Percentiles rank a stretch among this genome's conserved stretches.
These are phyloP conservation scores for Amoebophrya sp. DNA, from an alignment of 169 alveolate genomes.

Conservation along the genomic window DNA sequence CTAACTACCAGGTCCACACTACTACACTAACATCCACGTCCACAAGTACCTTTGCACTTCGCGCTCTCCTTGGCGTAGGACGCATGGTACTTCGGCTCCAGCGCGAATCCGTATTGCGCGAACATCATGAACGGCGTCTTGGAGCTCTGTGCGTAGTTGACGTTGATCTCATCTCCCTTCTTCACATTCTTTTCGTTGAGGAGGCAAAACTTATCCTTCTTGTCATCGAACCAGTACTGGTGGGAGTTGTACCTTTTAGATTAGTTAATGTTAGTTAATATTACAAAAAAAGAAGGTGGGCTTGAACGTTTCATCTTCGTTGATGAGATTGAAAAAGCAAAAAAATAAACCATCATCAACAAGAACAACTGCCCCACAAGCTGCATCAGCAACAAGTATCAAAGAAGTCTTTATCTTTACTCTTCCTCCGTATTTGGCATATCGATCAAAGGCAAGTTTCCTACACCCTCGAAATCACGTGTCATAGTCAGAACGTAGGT, in stretches of 20 bases:
- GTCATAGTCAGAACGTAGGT: constrained; percentile 7
- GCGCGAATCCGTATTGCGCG: constrained; percentile 22
- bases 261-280: no score
- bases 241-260: constrained; percentile 21
- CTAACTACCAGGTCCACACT: neutral
- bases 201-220: neutral
- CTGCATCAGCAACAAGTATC: no score
- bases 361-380: no score
- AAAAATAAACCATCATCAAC: no score
- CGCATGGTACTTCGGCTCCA: neutral
- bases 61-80: neutral
- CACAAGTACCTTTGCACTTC: neutral
- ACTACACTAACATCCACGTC: neutral
- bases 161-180: neutral
- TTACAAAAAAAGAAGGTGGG: no score
- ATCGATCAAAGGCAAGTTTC: neutral
- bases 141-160: neutral
- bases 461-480: neutral
- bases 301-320: no score
- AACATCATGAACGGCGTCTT: constrained; percentile 9
- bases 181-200: neutral
- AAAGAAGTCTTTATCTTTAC: no score
- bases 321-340: no score
- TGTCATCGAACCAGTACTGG: constrained; percentile 2
- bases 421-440: constrained; percentile 8